Evolutionary conservation across 169 alveolate species (phyloP), one percentile per base, ranked within the genome.

Genomic region (Pseudocohnilembus persalinus): DNA sequence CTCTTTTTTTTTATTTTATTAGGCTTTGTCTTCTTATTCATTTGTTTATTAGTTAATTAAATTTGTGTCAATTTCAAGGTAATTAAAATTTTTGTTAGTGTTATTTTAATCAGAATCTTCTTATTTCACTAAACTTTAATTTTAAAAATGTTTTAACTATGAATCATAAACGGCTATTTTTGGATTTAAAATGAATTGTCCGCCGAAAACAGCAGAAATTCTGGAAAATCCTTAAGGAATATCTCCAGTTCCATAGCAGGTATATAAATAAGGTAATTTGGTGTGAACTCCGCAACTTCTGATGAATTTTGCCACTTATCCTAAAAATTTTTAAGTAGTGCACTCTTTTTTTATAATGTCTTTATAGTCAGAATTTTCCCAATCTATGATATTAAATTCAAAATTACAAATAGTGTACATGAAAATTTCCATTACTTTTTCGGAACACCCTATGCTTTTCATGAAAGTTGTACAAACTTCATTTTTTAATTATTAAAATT

Each of bases 181-280:
- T 28, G 27, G 33, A 35, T 31, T 35, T 49, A 72, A 35, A 0
- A 80, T 80, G 63, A 80, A 80, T 30, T 31, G 64, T 63, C 76
- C 63, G 1, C 89, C 89, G 35, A 63, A 79, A 77, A 76, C 73
- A 34, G 89, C 80, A 20, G 81, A 33, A 31, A 84, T 84, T 68
- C 89, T 49, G 15, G 84, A 77, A 76, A 65, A 77, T n/a, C 85
- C 89, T 84, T 84, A 32, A 64, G 89, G 89, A 84, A 84, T 84
- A 77, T 84, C 89, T 32, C 89, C 89, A 0, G 89, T 84, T 11
- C 89, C 89, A 73, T 84, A 84, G 32, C 72, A 68, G 6, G 89
- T 76, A 29, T 84, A 84, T n/a, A 84, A 35, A 72, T 76, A 84
- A 1, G 89, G 89, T 4, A 74, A 77, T 29, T 78, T 73, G 32